These are phyloP conservation scores for Alternaria sp. DNA, from an alignment of 2,329 filamentous ascomycete species.

Conservation along the genomic window DNA sequence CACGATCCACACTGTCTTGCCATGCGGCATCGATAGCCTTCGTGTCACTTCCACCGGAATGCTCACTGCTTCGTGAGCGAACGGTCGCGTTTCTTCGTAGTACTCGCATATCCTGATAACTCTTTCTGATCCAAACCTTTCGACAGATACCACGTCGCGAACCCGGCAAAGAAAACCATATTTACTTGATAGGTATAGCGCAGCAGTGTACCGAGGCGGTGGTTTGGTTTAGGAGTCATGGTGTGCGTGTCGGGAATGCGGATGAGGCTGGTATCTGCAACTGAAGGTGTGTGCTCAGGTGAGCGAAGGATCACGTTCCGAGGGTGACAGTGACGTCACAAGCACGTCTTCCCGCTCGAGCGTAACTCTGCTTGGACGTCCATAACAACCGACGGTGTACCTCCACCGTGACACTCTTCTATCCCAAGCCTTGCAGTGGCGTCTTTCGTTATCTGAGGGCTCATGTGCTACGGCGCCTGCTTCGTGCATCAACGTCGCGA, in stretches of 20 bases:
- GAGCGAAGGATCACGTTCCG: neutral
- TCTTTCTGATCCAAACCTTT: constrained; percentile 4
- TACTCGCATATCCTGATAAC: neutral
- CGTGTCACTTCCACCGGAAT: neutral
- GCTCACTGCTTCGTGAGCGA: neutral
- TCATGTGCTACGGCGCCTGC: neutral
- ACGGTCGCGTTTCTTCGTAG: neutral
- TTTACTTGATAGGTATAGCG: constrained; percentile 26
- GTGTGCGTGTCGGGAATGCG: neutral
- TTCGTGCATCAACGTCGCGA: neutral
- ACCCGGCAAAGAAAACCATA: constrained; percentile 26
- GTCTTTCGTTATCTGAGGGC: neutral
- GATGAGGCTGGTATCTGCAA: neutral
- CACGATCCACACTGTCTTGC: neutral
- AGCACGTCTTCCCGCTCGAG: neutral
- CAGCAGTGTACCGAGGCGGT: constrained; percentile 16
- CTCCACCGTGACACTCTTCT: neutral
- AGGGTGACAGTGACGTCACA: constrained; percentile 3
- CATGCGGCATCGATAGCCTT: neutral
- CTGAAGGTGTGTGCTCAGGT: neutral
- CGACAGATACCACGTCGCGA: constrained; percentile 25
- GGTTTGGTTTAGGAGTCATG: constrained; percentile 14
- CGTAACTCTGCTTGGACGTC: neutral
- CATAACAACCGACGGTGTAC: neutral
- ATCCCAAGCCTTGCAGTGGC: neutral